Evolutionary conservation across 441 rosid genomes (phyloP).

Genomic region (Breynia disticha): DNA sequence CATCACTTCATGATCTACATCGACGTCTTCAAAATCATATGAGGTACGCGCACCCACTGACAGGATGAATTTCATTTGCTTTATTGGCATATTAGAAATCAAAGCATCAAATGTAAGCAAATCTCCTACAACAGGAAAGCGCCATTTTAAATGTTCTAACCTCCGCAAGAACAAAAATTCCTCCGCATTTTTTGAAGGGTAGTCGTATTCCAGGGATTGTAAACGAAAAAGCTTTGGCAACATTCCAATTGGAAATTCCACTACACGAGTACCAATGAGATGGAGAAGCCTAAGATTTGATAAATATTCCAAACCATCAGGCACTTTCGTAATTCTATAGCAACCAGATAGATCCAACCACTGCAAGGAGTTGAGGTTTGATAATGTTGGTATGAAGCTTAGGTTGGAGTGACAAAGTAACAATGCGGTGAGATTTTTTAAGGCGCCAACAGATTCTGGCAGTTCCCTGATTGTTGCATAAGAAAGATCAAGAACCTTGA

Average conservation of each 20-base stretch:
- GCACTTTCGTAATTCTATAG: constrained; percentile 1
- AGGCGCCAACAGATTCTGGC: constrained; percentile 13
- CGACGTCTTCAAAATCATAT: neutral
- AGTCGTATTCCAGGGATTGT: neutral
- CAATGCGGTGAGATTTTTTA: constrained; percentile 13
- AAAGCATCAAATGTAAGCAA: neutral
- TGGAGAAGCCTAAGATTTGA: constrained; percentile 8
- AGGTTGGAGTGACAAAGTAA: neutral
- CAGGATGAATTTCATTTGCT: neutral
- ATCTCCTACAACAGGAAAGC: neutral
- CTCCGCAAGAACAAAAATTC: neutral
- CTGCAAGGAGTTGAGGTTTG: constrained; percentile 4
- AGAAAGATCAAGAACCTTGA: constrained; percentile 15
- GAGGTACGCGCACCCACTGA: neutral
- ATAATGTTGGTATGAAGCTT: neutral
- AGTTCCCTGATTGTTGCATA: neutral
- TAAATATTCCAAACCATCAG: constrained; percentile 11
- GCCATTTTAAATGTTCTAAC: neutral
- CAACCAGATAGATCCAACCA: constrained; percentile 7
- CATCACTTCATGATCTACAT: neutral
- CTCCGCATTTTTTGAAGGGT: neutral
- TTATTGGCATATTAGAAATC: neutral
- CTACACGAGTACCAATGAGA: neutral
- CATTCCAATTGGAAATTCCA: neutral
- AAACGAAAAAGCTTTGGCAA: neutral